Evolutionary conservation across 768 basidiomycete species (phyloP).

Genomic region (Lentinula detonsa): DNA sequence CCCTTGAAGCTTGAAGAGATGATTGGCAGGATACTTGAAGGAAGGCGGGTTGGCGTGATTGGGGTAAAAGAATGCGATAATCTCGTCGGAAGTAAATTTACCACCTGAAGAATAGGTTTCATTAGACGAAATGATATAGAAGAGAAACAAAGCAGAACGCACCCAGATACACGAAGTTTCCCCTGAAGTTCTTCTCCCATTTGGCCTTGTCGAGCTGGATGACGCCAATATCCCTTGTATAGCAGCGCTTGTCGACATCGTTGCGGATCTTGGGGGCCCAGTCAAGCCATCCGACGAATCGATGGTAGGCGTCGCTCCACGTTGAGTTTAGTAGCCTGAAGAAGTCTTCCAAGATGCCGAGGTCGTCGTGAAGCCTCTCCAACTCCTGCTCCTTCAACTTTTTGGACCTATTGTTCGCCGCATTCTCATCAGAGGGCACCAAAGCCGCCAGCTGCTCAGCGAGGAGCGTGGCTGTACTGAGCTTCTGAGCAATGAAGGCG

Average conservation of each 20-base stretch:
- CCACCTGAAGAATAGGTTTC: neutral
- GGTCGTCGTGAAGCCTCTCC: neutral
- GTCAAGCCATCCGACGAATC: neutral
- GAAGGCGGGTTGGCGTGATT: neutral
- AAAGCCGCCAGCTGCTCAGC: neutral
- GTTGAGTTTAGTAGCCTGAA: neutral
- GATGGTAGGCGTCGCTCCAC: neutral
- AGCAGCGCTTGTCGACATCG: slow-evolving; percentile 13
- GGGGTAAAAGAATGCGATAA: neutral
- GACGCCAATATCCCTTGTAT: slow-evolving; percentile 7
- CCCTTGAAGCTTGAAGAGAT: neutral
- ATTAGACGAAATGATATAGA: neutral
- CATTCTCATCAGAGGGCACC: neutral
- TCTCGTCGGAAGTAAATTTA: neutral
- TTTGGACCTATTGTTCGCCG: neutral
- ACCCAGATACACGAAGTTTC: neutral
- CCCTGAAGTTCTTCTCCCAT: neutral
- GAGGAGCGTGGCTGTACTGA: neutral
- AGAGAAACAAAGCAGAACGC: neutral
- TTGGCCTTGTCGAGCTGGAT: neutral
- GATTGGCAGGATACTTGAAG: neutral
- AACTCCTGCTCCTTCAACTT: neutral
- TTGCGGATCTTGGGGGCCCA: slow-evolving; percentile 10
- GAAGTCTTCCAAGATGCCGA: neutral
- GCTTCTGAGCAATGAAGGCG: neutral